phyloP scores from a whole-genome alignment of 257 asterid species.

The Capsicum baccatum region DNA sequence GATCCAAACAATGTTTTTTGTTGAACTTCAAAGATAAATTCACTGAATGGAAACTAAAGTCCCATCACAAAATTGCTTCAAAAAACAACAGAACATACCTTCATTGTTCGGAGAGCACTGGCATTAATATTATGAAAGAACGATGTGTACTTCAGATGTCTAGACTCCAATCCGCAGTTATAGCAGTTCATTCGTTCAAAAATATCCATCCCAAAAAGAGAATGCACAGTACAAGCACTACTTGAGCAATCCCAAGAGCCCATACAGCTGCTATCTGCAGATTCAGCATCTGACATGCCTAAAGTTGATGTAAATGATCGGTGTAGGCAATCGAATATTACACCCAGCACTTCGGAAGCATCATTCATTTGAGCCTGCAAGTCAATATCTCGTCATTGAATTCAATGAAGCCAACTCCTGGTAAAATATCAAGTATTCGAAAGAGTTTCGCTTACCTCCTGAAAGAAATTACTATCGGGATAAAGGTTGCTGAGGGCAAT shows the following conservation, averaged over 20 bases:
- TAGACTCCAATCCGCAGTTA: constrained; percentile 82
- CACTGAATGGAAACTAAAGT: background rate
- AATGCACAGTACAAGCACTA: constrained; percentile 77
- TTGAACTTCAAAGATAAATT: constrained; percentile 13
- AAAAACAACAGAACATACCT: constrained; percentile 52
- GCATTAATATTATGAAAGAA: constrained; percentile 92
- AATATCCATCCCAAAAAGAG: constrained; percentile 89
- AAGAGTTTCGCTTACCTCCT: constrained; percentile 60
- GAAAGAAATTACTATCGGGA: constrained; percentile 92
- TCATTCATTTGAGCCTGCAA: constrained; percentile 98
- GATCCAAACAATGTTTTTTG: constrained; percentile 20
- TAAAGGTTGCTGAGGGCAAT: constrained; percentile 86
- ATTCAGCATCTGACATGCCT: constrained; percentile 53
- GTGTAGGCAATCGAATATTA: constrained; percentile 88
- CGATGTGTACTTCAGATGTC: constrained; percentile 85
- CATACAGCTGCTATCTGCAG: constrained; percentile 58
- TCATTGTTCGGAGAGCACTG: constrained; percentile 89
- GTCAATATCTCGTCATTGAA: constrained; percentile 18
- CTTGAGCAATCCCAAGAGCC: constrained; percentile 81
- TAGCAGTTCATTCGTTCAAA: constrained; percentile 89
- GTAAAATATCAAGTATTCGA: background rate
- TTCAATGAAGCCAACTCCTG: background rate
- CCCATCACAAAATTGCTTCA: background rate
- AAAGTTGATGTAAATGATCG: constrained; percentile 63
- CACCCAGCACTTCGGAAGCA: constrained; percentile 93